Evolutionary conservation across 1,139 yeast species (phyloP).

Genomic region (Oligophagozyma castellii): DNA sequence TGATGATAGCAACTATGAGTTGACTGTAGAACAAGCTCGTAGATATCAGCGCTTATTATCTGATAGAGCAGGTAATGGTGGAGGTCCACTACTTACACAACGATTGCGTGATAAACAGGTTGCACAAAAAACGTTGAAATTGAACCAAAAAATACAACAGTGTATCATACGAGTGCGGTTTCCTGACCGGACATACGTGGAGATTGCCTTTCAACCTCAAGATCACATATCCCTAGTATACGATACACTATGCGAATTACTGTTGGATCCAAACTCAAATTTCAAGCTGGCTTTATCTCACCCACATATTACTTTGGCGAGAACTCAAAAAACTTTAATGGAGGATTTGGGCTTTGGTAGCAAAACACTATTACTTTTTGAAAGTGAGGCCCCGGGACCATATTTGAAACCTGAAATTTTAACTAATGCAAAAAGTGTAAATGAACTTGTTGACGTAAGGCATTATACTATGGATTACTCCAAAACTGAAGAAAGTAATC

Average conservation of each 20-base stretch:
- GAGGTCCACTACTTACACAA: constrained; percentile 20
- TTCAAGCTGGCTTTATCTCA: constrained; percentile 30
- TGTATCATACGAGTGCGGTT: constrained; percentile 35
- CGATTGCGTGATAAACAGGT: constrained; percentile 22
- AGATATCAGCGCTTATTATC: constrained; percentile 36
- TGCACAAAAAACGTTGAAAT: constrained; percentile 6
- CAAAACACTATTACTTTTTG: constrained; percentile 25
- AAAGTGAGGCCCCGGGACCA: constrained; percentile 11
- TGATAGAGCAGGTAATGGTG: constrained; percentile 25
- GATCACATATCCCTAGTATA: constrained; percentile 29
- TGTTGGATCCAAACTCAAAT: constrained; percentile 23
- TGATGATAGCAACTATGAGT: constrained; percentile 27
- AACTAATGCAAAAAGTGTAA: constrained; percentile 4
- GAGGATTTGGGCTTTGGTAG: constrained; percentile 18
- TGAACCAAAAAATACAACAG: constrained; percentile 10
- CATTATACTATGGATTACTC: constrained; percentile 1
- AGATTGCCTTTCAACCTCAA: constrained; percentile 30
- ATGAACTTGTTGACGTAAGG: constrained; percentile 1
- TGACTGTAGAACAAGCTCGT: constrained; percentile 41
- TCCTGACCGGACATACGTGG: constrained; percentile 40
- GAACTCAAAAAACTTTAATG: constrained; percentile 10
- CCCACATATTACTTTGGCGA: constrained; percentile 30
- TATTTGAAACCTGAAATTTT: constrained; percentile 21
- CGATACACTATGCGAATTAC: constrained; percentile 25
- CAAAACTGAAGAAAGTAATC: background rate